phyloP scores from a whole-genome alignment of 257 asterid species.

The Verbena officinalis region DNA sequence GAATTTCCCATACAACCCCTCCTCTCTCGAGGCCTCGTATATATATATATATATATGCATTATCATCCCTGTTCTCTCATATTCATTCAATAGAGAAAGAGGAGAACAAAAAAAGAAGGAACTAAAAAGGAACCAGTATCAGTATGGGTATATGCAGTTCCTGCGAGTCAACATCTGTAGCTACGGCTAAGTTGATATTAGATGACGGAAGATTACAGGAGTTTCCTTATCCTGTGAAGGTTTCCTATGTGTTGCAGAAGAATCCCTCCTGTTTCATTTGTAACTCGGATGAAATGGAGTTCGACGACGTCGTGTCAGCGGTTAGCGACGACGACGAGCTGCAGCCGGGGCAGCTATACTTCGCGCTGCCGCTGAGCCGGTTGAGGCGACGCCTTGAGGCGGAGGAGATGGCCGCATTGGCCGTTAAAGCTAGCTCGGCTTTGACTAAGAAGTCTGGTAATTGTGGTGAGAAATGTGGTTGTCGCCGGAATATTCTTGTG shows the following conservation, averaged over 20 bases:
- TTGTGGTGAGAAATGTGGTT: slow-evolving; percentile 60
- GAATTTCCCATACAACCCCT: slow-evolving; percentile 48
- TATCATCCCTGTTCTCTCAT: background rate
- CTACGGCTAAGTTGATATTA: slow-evolving; percentile 74
- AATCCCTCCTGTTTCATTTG: slow-evolving; percentile 73
- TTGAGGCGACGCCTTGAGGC: slow-evolving; percentile 64
- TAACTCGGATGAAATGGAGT: slow-evolving; percentile 94
- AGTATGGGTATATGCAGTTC: slow-evolving; percentile 88
- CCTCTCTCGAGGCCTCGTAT: background rate
- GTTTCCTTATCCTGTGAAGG: slow-evolving; percentile 77
- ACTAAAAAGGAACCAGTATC: background rate
- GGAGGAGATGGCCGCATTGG: slow-evolving; percentile 98
- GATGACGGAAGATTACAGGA: slow-evolving; percentile 84
- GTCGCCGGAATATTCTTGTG: slow-evolving; percentile 44
- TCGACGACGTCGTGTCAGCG: slow-evolving; percentile 70
- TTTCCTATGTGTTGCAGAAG: slow-evolving; percentile 64
- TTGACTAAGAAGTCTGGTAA: slow-evolving; percentile 50
- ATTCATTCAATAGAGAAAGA: background rate
- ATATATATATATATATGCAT: slow-evolving; percentile 16
- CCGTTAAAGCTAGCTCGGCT: slow-evolving; percentile 92
- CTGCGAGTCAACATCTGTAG: slow-evolving; percentile 66
- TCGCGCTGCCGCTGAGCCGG: slow-evolving; percentile 72
- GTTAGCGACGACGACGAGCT: slow-evolving; percentile 78
- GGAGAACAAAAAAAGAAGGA: background rate
- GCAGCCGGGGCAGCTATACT: slow-evolving; percentile 82